Base-by-base conservation (phyloP, 768 basidiomycete species). In the Lentinula edodes region DNA sequence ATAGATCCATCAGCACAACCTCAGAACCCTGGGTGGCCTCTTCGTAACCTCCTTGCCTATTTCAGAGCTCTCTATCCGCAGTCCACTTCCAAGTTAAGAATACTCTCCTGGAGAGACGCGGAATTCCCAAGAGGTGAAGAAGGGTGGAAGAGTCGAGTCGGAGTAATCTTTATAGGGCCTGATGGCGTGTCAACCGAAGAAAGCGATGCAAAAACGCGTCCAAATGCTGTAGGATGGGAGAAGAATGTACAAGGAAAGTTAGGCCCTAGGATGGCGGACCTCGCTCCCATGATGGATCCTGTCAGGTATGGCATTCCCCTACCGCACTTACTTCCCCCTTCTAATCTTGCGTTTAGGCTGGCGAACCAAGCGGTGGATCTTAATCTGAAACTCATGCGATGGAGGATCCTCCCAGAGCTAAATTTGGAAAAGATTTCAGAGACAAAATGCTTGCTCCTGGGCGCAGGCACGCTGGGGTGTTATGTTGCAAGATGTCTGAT, bases 321-420 rank as follows among this genome's bases (percentile, higher is more conserved):
- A 3, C 16, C 16, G 7, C 15, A 35, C 8, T 42, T 32, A 8
- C n/a, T 51, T 51, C 28, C 43, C 58, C 23, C 13, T 18, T 28
- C 16, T 12, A 42, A 41, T 9, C 15, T 18, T 36, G n/a, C 38
- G 18, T 3, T 20, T 64, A 94, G 94, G 66, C 83, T 98, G 5
- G 95, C 96, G 0, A 87, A 92, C 65, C 96, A 99, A 73, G 97
- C 97, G 0, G 94, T 98, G n/a, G 95, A 98, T 74, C 78, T 99
- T 43, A 99, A 98, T 70, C 78, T 98, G 52, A 98, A 98, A 71
- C 82, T 99, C 45, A 98, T 99, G 96, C 84, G 93, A 18, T 98
- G 96, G 96, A 84, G 96, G 18, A 94, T 98, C 65, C 78, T 98
- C 18, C 97, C 97, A 13, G 76, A 83, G 0, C 85, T 99, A 53